Base-by-base conservation (phyloP, 768 basidiomycete genomes). In the Tulasnella sp. region DNA sequence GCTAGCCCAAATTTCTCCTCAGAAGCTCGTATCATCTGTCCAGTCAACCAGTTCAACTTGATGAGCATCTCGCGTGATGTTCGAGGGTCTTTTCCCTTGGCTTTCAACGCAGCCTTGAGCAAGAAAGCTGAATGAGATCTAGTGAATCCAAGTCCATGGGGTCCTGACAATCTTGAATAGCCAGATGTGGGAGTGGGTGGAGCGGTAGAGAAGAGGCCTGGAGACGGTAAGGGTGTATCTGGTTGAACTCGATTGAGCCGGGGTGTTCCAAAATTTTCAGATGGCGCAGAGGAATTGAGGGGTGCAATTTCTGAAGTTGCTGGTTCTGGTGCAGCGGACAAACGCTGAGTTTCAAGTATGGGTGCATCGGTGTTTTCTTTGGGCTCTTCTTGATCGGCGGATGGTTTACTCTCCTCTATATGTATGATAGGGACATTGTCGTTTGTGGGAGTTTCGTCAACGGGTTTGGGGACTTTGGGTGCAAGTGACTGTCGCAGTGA, bases 1-100 rank as follows among this genome's bases (percentile, higher is more conserved):
- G 84, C 80, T 15, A 88, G 70, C 57, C 78, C 83, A 27, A 82
- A 73, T 61, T 88, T 88, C 63, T 90, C 86, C 55, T 85, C 81
- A 9, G 78, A 75, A 3, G 77, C 72, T 3, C 76, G 73, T 8
- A 80, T 63, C 1, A 76, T 62, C 54, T 80, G 77, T 58, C 81
- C 81, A 10, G 73, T 68, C 6, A 79, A 62, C 55, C 70, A 70
- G 3, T 79, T 77, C 45, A 86, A 72, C 42, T 71, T 69, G 16
- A 75, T 68, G 24, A 86, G 69, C 55, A 81, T 62, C 49, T 70
- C 68, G 16, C 73, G 70, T 5, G 73, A 71, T 13, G 37, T 27
- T 20, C 29, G 50, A 22, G 32, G 46, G 34, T 25, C 34, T 22
- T 48, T 48, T 22, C 27, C 20, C 33, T 33, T 48, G 1, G 47